Evolutionary conservation across 192 early-diverging fungal species (phyloP), one percentile per base, ranked within the genome.

Genomic region (Cladochytrium replicatum): DNA sequence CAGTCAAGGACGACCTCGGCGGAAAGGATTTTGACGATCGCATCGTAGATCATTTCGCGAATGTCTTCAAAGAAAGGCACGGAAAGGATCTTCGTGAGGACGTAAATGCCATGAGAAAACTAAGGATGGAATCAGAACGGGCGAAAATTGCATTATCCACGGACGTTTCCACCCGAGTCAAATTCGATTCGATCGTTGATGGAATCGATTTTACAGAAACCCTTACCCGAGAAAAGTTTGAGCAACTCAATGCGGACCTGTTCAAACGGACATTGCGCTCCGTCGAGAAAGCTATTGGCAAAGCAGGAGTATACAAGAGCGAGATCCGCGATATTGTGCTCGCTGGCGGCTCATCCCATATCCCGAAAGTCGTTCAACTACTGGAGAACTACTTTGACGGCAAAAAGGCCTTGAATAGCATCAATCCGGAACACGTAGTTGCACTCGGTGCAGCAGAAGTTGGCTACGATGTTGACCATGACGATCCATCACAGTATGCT

Each of bases 21-120:
- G 86, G 86, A 60, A 84, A 88, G 69, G 86, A 88, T 69, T 88
- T 88, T 68, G 86, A 88, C 64, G 78, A 85, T 61, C 75, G 82
- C 34, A 62, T 87, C 34, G 75, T 88, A 62, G 88, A 86, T 66
- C 60, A 70, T 57, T 63, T 63, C 60, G 64, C 62, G 26, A 67
- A 75, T 56, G 69, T 77, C 48, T 56, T 67, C 49, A 76, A 81
- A 74, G 68, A 72, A 55, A 84, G 83, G 72, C 74, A 87, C 68
- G 58, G 68, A 57, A 80, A 81, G 74, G 82, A 83, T 60, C 71
- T 83, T 61, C 62, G 70, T 17, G 80, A 70, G 49, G 81, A 85
- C 60, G 77, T 78, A 43, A 78, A 80, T 52, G 82, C 82, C 46
- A 66, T 78, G 52, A 78, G 82, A 46, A 78, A 80, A 66, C 80